Conservation (phyloP, 2,329 filamentous ascomycete species). For the Verticillium dahliae region DNA sequence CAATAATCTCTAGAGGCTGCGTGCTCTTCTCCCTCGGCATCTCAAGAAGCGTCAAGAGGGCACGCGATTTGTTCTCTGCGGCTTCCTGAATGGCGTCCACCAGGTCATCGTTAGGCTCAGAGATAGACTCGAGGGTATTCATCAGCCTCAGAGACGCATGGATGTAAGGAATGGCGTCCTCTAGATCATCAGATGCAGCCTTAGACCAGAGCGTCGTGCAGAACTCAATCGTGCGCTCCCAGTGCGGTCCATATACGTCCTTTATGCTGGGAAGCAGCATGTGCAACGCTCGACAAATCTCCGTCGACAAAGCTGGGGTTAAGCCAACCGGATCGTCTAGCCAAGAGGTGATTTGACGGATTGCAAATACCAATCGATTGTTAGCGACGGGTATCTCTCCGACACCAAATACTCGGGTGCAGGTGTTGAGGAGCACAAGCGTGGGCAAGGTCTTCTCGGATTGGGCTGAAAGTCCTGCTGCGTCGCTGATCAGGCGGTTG, state of each 20-base stretch:
- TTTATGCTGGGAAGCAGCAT: conserved; percentile 65
- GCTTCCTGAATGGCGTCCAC: conserved; percentile 63
- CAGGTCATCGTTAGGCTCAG: conserved; percentile 80
- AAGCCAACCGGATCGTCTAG: conserved; percentile 45
- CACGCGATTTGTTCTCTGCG: conserved; percentile 46
- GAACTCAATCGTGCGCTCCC: conserved; percentile 60
- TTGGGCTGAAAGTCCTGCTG: conserved; percentile 40
- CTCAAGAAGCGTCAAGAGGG: conserved; percentile 59
- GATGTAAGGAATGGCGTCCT: conserved; percentile 53
- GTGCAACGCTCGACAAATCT: conserved; percentile 51
- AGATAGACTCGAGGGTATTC: conserved; percentile 52
- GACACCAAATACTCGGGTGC: conserved; percentile 42
- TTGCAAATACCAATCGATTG: conserved; percentile 73
- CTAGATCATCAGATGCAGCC: conserved; percentile 30
- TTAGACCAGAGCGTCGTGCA: conserved; percentile 52
- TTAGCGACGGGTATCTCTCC: conserved; percentile 51
- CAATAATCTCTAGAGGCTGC: conserved; percentile 68
- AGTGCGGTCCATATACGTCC: conserved; percentile 83
- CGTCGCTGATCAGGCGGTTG: conserved; percentile 54
- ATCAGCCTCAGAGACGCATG: conserved; percentile 70
- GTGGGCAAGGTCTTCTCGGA: conserved; percentile 38
- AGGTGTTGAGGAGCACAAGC: conserved; percentile 48
- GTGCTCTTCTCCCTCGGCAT: conserved; percentile 37
- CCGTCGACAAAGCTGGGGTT: conserved; percentile 34
- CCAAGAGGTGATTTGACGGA: conserved; percentile 72